Evolutionary conservation across 768 basidiomycete species (phyloP).

Genomic region (Leccinellum rugosiceps): DNA sequence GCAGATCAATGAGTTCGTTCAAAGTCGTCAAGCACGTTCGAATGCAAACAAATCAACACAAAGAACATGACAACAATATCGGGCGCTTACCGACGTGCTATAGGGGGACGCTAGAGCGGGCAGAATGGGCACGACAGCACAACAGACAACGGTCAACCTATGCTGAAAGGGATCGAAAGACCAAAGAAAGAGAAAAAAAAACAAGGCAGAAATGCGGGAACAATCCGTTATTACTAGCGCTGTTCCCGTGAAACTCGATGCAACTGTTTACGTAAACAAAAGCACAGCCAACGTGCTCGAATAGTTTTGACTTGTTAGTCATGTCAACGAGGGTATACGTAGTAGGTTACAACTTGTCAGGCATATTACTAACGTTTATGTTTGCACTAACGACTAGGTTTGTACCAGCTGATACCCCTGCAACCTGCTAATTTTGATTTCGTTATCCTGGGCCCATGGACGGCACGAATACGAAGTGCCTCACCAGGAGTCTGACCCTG

Average conservation of each 20-base stretch:
- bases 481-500: background rate
- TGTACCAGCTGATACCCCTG: background rate
- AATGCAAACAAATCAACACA: constrained; percentile 34
- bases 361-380: too few relatives aligned
- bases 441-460: background rate
- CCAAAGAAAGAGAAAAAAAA: background rate
- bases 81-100: constrained; percentile 18
- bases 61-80: constrained; percentile 15
- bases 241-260: background rate
- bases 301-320: background rate
- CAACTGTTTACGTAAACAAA: constrained; percentile 4
- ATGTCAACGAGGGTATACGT: background rate
- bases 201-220: background rate
- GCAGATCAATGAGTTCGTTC: constrained; percentile 15
- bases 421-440: background rate
- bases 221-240: background rate
- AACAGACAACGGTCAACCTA: background rate
- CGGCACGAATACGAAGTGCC: background rate
- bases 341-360: background rate
- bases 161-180: background rate
- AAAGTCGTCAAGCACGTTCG: constrained; percentile 29
- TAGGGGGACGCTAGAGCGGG: background rate
- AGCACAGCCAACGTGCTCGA: too few relatives aligned
- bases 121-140: background rate
- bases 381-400: background rate